Evolutionary conservation across 768 basidiomycete genomes (phyloP).

Genomic region (Hericium coralloides): DNA sequence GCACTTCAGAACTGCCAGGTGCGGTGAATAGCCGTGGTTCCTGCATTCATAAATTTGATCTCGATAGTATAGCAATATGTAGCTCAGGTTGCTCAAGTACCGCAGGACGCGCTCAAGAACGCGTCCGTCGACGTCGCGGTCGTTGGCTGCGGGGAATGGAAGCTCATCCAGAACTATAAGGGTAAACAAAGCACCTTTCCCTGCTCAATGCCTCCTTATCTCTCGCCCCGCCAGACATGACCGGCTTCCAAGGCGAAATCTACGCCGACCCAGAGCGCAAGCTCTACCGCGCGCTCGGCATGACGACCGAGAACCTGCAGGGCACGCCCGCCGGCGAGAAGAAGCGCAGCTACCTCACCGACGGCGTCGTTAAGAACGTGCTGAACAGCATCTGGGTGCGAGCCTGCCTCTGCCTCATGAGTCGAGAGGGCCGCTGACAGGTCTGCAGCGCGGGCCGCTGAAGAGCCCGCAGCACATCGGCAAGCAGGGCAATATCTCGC

Average conservation of each 20-base stretch:
- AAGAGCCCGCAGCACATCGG: conserved; percentile 8
- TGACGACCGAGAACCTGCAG: conserved; percentile 8
- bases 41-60: neutral
- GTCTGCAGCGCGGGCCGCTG: conserved; percentile 8
- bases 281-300: conserved; percentile 8
- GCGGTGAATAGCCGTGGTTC: neutral
- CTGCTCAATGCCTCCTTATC: neutral
- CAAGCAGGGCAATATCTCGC: conserved; percentile 11
- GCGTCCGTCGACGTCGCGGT: conserved; percentile 2
- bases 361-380: conserved; percentile 1
- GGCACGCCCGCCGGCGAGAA: conserved; percentile 5
- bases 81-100: conserved; percentile 6
- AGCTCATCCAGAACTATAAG: conserved; percentile 10
- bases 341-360: conserved; percentile 8
- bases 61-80: conserved; percentile 9
- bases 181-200: too few species aligned
- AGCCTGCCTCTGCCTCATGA: neutral
- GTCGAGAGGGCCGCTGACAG: neutral
- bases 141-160: conserved; percentile 12
- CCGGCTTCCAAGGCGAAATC: conserved; percentile 9
- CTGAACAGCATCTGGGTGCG: conserved; percentile 10
- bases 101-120: conserved; percentile 5
- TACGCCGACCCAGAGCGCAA: conserved; percentile 12
- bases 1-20: neutral
- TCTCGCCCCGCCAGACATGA: neutral